Percentiles rank a stretch among this genome's conserved stretches.
These are phyloP conservation scores for Pythium vanterpoolii DNA, from an alignment of 352 stramenopile species.

Conservation along the genomic window DNA sequence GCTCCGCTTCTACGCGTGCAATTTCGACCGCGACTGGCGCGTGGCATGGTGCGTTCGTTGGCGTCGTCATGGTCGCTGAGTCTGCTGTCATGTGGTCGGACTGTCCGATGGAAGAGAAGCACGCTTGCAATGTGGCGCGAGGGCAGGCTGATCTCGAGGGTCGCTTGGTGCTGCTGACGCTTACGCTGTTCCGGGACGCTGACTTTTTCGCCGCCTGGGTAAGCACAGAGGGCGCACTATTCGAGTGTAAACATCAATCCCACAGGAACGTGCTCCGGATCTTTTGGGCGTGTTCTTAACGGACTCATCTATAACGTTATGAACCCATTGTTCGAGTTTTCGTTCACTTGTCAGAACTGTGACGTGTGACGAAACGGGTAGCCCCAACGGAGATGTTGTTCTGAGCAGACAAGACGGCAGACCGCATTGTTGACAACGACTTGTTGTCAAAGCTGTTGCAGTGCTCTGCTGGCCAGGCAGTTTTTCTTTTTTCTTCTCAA, in stretches of 20 bases:
- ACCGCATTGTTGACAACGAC: not conserved
- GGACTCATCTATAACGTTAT: not conserved
- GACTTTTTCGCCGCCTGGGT: not conserved
- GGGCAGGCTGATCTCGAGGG: no score
- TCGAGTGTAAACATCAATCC: not conserved
- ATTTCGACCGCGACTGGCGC: constrained; percentile 2
- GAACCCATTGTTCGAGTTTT: constrained; percentile 24
- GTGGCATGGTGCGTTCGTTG: not conserved
- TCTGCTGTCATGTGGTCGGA: constrained; percentile 18
- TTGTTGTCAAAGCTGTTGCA: no score
- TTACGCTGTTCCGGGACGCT: no score
- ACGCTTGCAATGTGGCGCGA: not conserved
- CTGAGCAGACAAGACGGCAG: not conserved
- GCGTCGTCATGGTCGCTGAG: constrained; percentile 17
- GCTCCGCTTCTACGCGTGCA: constrained; percentile 5
- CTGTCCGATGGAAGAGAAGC: not conserved
- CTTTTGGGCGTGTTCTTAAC: constrained; percentile 15
- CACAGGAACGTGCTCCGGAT: constrained; percentile 16
- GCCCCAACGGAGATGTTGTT: not conserved
- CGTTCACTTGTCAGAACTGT: constrained; percentile 1
- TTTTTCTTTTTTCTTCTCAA: no score
- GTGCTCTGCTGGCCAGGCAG: not conserved
- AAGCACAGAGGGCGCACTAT: not conserved
- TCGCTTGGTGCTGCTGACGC: not conserved
- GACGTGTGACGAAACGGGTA: no score